Evolutionary conservation across 2,329 filamentous ascomycete species (phyloP).

Genomic region (Tricladium varicosporioides): DNA sequence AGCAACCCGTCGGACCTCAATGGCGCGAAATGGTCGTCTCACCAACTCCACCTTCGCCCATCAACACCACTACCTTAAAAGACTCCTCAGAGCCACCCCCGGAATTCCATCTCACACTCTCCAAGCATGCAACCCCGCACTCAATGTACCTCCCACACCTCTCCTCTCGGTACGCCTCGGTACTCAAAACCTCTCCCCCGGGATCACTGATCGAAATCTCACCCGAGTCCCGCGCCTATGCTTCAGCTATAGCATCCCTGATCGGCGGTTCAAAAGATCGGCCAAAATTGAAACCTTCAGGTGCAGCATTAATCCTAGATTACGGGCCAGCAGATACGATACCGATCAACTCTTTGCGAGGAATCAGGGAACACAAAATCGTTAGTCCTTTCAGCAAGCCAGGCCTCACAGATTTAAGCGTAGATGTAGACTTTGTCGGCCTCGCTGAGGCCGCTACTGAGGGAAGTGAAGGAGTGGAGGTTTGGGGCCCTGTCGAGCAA

Average conservation of each 20-base stretch:
- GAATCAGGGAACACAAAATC: conserved; percentile 73
- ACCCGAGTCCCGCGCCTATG: conserved; percentile 80
- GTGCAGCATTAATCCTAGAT: conserved; percentile 92
- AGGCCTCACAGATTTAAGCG: conserved; percentile 82
- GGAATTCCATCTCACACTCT: conserved; percentile 85
- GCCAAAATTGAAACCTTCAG: conserved; percentile 63
- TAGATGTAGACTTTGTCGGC: conserved; percentile 89
- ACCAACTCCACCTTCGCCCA: conserved; percentile 51
- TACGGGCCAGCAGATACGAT: conserved; percentile 81
- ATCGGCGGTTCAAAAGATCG: conserved; percentile 67
- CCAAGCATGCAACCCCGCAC: conserved; percentile 74
- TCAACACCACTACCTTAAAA: conserved; percentile 45
- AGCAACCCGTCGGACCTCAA: conserved; percentile 47
- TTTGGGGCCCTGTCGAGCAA: conserved; percentile 89
- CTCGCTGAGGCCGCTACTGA: conserved; percentile 78
- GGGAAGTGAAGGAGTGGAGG: conserved; percentile 78
- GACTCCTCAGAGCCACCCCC: conserved; percentile 52
- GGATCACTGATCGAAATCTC: conserved; percentile 84
- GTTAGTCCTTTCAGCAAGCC: conserved; percentile 79
- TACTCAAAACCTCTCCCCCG: conserved; percentile 52
- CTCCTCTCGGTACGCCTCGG: conserved; percentile 73
- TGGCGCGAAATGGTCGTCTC: conserved; percentile 84
- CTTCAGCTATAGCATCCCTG: conserved; percentile 75
- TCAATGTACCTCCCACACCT: conserved; percentile 81
- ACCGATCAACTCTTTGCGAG: conserved; percentile 85